Conservation (phyloP, 1,139 yeast species). For the Pichia sp. region DNA sequence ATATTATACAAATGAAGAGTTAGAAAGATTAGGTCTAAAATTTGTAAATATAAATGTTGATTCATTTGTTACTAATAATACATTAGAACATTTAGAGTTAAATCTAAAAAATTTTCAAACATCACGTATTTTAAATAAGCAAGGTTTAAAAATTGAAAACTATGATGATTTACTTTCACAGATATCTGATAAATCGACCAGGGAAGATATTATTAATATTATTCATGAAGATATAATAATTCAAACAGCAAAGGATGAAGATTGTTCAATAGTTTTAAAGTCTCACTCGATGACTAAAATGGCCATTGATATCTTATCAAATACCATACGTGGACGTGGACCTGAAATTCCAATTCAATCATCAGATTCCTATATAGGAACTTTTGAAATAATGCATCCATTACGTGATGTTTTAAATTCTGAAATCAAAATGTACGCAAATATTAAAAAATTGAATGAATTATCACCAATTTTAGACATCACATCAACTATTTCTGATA, state of each 20-base stretch:
- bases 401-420: slow-evolving; percentile 64
- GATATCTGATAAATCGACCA: slow-evolving; percentile 49
- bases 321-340: slow-evolving; percentile 91
- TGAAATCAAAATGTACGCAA: slow-evolving; percentile 47
- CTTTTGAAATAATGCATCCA: slow-evolving; percentile 53
- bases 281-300: slow-evolving; percentile 80
- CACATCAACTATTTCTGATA: slow-evolving; percentile 10
- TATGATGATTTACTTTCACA: slow-evolving; percentile 27
- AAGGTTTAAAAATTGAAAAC: background rate
- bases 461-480: slow-evolving; percentile 8
- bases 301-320: slow-evolving; percentile 71
- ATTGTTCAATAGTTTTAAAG: slow-evolving; percentile 53
- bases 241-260: slow-evolving; percentile 40
- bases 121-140: no score
- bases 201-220: slow-evolving; percentile 52
- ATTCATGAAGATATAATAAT: slow-evolving; percentile 45
- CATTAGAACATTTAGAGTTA: slow-evolving; percentile 4
- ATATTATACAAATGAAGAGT: slow-evolving; percentile 18
- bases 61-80: slow-evolving; percentile 23
- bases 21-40: slow-evolving; percentile 24
- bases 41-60: slow-evolving; percentile 38
- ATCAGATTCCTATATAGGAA: slow-evolving; percentile 23
- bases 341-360: slow-evolving; percentile 45
- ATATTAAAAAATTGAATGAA: slow-evolving; percentile 15
- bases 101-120: slow-evolving; percentile 22